Conservation (phyloP, 2,329 filamentous ascomycete species). For the Talaromyces verruculosus region DNA sequence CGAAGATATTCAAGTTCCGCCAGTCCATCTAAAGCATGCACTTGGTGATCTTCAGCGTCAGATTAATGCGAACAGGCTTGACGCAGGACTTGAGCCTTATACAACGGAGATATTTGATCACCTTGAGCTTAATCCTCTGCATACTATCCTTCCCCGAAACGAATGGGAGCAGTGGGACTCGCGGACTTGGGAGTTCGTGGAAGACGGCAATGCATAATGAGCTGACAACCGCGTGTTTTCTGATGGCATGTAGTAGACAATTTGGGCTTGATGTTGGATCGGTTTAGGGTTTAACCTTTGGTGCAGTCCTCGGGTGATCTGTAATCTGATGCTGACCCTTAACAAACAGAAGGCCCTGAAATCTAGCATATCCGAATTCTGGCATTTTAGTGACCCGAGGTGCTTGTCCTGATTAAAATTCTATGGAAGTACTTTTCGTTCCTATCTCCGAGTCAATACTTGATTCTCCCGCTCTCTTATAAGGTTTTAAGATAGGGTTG, state of each 20-base stretch:
- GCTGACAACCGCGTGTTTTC: not conserved
- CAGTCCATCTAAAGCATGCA: not conserved
- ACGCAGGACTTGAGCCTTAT: not conserved
- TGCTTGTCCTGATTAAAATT: too few species aligned
- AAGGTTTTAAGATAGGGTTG: too few species aligned
- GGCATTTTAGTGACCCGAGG: too few species aligned
- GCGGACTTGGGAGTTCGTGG: not conserved
- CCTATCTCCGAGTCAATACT: too few species aligned
- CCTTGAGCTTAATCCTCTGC: not conserved
- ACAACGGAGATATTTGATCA: not conserved
- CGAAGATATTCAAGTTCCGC: not conserved
- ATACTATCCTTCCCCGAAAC: not conserved
- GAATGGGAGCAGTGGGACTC: not conserved
- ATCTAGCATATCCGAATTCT: too few species aligned
- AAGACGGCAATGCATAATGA: not conserved
- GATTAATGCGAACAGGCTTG: not conserved
- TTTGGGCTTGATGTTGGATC: too few species aligned
- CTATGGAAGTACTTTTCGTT: too few species aligned
- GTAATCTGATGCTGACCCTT: too few species aligned
- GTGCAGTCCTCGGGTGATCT: too few species aligned
- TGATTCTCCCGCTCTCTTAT: too few species aligned
- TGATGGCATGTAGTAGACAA: not conserved
- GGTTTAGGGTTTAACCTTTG: too few species aligned
- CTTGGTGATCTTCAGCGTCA: slow-evolving; percentile 3
- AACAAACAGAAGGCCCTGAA: too few species aligned